Percentiles rank a stretch among this genome's conserved stretches.
These are phyloP conservation scores for Lodderomyces theae DNA, from an alignment of 1,139 yeast genomes.

Conservation along the genomic window DNA sequence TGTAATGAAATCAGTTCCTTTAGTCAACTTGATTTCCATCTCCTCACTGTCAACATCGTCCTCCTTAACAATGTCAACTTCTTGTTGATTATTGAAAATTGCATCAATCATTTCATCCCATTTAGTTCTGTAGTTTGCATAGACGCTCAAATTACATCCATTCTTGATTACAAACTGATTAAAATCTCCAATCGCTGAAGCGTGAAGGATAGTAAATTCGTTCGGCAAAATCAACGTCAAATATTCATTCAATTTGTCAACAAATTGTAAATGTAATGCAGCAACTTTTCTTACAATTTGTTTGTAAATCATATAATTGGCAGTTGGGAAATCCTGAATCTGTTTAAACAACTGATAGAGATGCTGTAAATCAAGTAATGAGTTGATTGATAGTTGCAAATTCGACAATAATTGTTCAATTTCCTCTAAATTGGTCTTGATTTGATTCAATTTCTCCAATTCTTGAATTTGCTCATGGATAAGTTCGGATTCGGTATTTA, in stretches of 20 bases:
- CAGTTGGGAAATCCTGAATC: background rate
- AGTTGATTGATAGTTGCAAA: slow-evolving; percentile 12
- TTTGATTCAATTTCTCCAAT: slow-evolving; percentile 24
- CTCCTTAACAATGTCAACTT: background rate
- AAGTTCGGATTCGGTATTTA: slow-evolving; percentile 19
- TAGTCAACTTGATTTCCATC: background rate
- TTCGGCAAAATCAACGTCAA: slow-evolving; percentile 20
- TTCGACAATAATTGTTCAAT: slow-evolving; percentile 16
- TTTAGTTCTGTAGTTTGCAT: slow-evolving; percentile 9
- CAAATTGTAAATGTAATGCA: slow-evolving; percentile 8
- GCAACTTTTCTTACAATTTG: slow-evolving; percentile 12
- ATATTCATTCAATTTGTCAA: slow-evolving; percentile 21
- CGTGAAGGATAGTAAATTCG: slow-evolving; percentile 18
- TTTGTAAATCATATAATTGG: slow-evolving; percentile 12
- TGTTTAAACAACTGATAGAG: slow-evolving; percentile 12
- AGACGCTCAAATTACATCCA: slow-evolving; percentile 11
- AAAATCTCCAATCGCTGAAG: slow-evolving; percentile 14
- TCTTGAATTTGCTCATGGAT: slow-evolving; percentile 17
- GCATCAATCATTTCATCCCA: slow-evolving; percentile 16
- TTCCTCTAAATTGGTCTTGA: slow-evolving; percentile 23
- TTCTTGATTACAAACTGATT: slow-evolving; percentile 15
- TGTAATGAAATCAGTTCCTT: background rate
- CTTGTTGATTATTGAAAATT: slow-evolving; percentile 3
- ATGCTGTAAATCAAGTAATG: slow-evolving; percentile 16
- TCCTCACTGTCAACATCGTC: background rate